Base-by-base conservation (phyloP, 1,284 basidiomycete species). In the Cutaneotrichosporon cutaneum region DNA sequence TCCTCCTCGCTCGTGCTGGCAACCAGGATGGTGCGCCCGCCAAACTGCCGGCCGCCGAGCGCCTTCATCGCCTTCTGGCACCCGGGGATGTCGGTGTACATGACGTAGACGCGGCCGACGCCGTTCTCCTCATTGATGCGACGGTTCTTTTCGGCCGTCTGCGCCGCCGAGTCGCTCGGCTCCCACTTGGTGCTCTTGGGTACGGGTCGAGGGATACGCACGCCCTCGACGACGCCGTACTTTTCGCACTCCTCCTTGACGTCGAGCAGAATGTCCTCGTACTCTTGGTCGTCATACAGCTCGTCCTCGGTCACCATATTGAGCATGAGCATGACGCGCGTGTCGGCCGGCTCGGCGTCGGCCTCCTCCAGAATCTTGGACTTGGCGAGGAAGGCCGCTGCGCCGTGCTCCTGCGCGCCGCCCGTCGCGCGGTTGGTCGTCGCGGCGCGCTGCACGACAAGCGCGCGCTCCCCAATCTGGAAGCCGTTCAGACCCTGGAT, bases 291-390 rank as follows among this genome's bases (percentile, higher is more conserved):
- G 74, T 94, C 89, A 27, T 85, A 80, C 59, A 99, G 85, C 76
- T 99, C 95, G 60, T 99, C 95, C 3, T 91, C 81, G 0, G 91
- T 92, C 66, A 99, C 94, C 96, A 99, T 99, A 84, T 99, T 99
- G 74, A 99, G 83, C 88, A 99, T 90, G 74, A 97, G 88, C 75
- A 99, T 85, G 75, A 95, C 94, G 48, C 90, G 87, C 16, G 84
- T 83, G 8, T 81, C 80, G 8, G 76, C 74, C 6, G 88, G 87
- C 13, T 79, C 80, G 45, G 70, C 83, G 56, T 82, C 81, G 48
- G 69, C 70, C 68, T 88, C 86, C 60, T 87, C 87, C 9, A 89
- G 70, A 82, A 93, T 87, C 74, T 90, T 91, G 24, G 90, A 88
- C 86, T 65, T 88, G 87, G 56, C 72, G n/a, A 76, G 70, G 59